Evolutionary conservation across 257 asterid species (phyloP).

Genomic region (Nicotiana undulata): DNA sequence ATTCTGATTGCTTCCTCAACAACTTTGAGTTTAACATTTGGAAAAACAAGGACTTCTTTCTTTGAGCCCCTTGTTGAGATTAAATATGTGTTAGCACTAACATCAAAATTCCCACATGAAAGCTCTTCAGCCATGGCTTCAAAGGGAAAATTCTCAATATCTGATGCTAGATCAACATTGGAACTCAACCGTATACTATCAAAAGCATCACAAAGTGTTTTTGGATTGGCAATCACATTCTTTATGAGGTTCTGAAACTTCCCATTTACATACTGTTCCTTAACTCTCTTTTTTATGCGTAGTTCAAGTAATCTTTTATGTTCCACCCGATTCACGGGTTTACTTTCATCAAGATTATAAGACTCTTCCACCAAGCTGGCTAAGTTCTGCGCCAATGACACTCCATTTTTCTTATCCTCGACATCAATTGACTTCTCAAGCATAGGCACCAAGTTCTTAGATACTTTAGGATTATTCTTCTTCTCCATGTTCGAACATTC

Average conservation of each 20-base stretch:
- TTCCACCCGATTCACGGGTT: constrained; percentile 41
- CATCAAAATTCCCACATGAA: constrained; percentile 50
- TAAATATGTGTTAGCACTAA: constrained; percentile 51
- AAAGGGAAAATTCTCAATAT: constrained; percentile 42
- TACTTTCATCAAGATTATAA: constrained; percentile 24
- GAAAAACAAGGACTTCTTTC: constrained; percentile 61
- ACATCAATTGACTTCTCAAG: background rate
- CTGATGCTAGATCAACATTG: constrained; percentile 46
- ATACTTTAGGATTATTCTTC: background rate
- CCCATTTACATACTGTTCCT: constrained; percentile 63
- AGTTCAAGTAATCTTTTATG: constrained; percentile 56
- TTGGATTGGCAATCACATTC: constrained; percentile 65
- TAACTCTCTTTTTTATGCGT: constrained; percentile 75
- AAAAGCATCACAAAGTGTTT: constrained; percentile 74
- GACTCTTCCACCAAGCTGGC: constrained; percentile 79
- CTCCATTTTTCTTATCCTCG: background rate
- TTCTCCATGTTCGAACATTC: background rate
- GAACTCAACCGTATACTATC: constrained; percentile 53
- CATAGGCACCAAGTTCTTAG: background rate
- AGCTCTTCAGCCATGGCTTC: constrained; percentile 72
- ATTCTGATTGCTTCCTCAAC: constrained; percentile 81
- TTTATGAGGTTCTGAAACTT: constrained; percentile 58
- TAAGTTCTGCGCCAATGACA: constrained; percentile 50
- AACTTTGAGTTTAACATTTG: constrained; percentile 58
- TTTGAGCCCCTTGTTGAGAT: constrained; percentile 51